phyloP scores from a whole-genome alignment of 2,329 filamentous ascomycete genomes.

The Nemania bipapillata region DNA sequence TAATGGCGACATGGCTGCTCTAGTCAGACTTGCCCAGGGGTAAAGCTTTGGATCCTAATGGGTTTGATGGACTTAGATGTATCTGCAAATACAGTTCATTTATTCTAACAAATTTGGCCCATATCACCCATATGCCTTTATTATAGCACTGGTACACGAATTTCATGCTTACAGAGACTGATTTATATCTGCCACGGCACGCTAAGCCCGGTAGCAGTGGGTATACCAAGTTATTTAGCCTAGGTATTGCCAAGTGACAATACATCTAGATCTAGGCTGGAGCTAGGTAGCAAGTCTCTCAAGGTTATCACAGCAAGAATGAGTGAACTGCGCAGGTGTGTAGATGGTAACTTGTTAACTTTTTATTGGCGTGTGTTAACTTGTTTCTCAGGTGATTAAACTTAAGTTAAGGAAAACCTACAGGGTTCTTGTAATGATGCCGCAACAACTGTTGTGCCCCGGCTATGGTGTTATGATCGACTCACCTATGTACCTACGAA shows the following conservation, averaged over 20 bases:
- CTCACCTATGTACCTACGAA: too few species aligned
- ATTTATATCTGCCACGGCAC: too few species aligned
- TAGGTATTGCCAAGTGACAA: background rate
- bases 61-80: background rate
- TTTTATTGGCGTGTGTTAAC: background rate
- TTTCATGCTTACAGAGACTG: background rate
- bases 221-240: background rate
- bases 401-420: background rate
- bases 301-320: background rate
- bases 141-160: background rate
- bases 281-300: background rate
- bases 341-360: background rate
- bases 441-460: background rate
- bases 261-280: background rate
- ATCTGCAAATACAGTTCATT: background rate
- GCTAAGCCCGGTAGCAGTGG: background rate
- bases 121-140: background rate
- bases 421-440: background rate
- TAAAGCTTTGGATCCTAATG: conserved; percentile 18
- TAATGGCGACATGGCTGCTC: conserved; percentile 55
- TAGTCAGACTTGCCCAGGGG: conserved; percentile 43
- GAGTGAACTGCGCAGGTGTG: background rate
- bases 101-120: background rate
- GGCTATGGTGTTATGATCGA: background rate
- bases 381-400: too few species aligned